Percentiles rank a stretch among this genome's conserved stretches.
These are phyloP conservation scores for Fusarium sublunatum DNA, from an alignment of 2,329 filamentous ascomycete genomes.

Conservation along the genomic window DNA sequence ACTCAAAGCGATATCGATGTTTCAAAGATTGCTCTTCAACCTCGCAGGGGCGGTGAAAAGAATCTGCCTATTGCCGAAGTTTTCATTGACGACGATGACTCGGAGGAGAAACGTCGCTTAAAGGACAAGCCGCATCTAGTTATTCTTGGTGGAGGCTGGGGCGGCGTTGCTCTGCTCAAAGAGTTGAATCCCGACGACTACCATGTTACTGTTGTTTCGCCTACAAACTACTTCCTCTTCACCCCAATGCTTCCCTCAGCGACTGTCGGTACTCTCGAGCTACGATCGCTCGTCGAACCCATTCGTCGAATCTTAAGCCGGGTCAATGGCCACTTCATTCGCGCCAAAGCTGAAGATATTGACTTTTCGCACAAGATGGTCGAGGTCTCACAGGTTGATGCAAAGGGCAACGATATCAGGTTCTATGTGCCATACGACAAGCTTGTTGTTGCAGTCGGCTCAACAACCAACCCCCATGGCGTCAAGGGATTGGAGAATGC, in stretches of 20 bases:
- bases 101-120: slow-evolving; percentile 72
- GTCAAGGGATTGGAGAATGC: slow-evolving; percentile 95
- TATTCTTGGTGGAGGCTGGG: slow-evolving; percentile 94
- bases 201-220: slow-evolving; percentile 94
- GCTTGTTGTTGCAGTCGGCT: slow-evolving; percentile 90
- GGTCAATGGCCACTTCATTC: slow-evolving; percentile 88
- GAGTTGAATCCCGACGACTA: slow-evolving; percentile 91
- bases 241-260: slow-evolving; percentile 98
- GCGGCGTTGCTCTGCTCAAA: slow-evolving; percentile 90
- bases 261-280: slow-evolving; percentile 92
- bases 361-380: slow-evolving; percentile 93
- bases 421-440: slow-evolving; percentile 99
- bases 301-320: slow-evolving; percentile 84
- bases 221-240: slow-evolving; percentile 96
- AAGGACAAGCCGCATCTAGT: slow-evolving; percentile 94
- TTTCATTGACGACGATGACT: slow-evolving; percentile 89
- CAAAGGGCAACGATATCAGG: slow-evolving; percentile 75
- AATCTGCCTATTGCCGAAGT: slow-evolving; percentile 92
- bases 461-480: slow-evolving; percentile 92
- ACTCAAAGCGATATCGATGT: slow-evolving; percentile 79
- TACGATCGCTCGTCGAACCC: slow-evolving; percentile 92
- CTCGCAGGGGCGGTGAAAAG: slow-evolving; percentile 88
- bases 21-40: slow-evolving; percentile 84
- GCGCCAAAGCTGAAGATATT: slow-evolving; percentile 86
- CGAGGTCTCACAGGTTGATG: slow-evolving; percentile 81